Evolutionary conservation across 352 stramenopile species (phyloP).

Genomic region (Pythium insidiosum): DNA sequence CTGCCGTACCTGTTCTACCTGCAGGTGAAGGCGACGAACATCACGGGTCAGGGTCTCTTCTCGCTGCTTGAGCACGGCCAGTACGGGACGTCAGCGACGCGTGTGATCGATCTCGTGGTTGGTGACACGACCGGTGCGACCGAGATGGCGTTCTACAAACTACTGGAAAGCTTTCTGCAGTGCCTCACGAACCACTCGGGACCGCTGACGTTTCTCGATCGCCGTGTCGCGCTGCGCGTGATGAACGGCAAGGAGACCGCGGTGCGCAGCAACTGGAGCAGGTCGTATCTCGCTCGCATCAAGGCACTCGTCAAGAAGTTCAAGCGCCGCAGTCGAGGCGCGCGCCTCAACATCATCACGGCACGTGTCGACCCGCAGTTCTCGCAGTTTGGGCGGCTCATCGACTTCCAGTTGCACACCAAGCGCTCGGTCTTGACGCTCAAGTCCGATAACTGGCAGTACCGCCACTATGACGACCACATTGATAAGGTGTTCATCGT

Average conservation of each 20-base stretch:
- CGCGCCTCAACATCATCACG: too few species aligned
- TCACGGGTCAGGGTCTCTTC: slow-evolving; percentile 8
- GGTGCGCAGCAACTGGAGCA: neutral
- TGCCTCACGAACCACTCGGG: neutral
- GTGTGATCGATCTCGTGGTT: slow-evolving; percentile 4
- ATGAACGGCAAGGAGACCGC: slow-evolving; percentile 1
- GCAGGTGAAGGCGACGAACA: slow-evolving; percentile 15
- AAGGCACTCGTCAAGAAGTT: neutral
- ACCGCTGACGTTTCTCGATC: neutral
- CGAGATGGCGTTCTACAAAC: slow-evolving; percentile 9
- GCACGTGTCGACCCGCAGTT: too few species aligned
- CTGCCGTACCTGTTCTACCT: slow-evolving; percentile 5
- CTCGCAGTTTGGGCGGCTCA: too few species aligned
- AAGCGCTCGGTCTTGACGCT: too few species aligned
- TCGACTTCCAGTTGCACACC: too few species aligned
- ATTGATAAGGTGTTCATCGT: neutral
- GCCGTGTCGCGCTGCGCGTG: slow-evolving; percentile 11
- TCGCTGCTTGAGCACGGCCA: neutral
- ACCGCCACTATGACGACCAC: too few species aligned
- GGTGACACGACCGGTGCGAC: slow-evolving; percentile 4
- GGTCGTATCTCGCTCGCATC: slow-evolving; percentile 2
- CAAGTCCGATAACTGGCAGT: too few species aligned
- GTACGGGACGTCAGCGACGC: neutral
- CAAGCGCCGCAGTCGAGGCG: too few species aligned
- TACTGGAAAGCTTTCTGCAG: slow-evolving; percentile 5